These are phyloP conservation scores for Euphorbia peplus DNA, from an alignment of 345 rosid genomes.

Conservation along the genomic window DNA sequence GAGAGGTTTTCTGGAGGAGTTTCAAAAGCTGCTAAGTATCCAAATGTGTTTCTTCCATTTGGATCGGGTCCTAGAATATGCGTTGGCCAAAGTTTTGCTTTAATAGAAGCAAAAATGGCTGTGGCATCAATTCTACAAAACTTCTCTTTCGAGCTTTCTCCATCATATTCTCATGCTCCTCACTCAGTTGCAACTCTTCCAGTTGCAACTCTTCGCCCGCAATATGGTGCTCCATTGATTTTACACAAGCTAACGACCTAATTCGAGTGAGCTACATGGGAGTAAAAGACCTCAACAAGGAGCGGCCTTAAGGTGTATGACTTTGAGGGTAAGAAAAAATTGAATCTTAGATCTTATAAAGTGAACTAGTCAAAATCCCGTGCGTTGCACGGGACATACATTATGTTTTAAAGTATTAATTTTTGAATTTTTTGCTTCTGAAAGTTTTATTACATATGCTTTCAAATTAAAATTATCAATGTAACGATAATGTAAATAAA, in stretches of 20 bases:
- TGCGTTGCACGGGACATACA: no score
- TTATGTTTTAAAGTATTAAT: no score
- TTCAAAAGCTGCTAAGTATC: conserved; percentile 36
- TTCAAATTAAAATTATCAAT: no score
- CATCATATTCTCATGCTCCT: conserved; percentile 56
- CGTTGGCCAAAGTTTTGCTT: conserved; percentile 43
- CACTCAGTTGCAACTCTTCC: conserved; percentile 26
- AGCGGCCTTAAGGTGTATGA: no score
- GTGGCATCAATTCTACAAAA: conserved; percentile 44
- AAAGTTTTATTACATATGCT: no score
- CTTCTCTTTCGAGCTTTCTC: conserved; percentile 41
- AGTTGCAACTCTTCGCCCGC: conserved; percentile 54
- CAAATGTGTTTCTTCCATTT: conserved; percentile 26
- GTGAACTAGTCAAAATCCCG: no score
- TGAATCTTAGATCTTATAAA: no score
- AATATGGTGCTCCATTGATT: conserved; percentile 39
- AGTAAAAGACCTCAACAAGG: no score
- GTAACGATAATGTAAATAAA: no score
- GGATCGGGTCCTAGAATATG: conserved; percentile 48
- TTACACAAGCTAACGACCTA: background rate
- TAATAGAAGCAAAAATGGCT: conserved; percentile 53
- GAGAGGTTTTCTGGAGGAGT: conserved; percentile 43
- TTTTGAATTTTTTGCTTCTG: no score
- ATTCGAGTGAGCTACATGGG: no score
- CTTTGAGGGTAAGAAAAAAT: no score